Conservation (phyloP, 192 early-diverging fungal species). For the Podila minutissima region DNA sequence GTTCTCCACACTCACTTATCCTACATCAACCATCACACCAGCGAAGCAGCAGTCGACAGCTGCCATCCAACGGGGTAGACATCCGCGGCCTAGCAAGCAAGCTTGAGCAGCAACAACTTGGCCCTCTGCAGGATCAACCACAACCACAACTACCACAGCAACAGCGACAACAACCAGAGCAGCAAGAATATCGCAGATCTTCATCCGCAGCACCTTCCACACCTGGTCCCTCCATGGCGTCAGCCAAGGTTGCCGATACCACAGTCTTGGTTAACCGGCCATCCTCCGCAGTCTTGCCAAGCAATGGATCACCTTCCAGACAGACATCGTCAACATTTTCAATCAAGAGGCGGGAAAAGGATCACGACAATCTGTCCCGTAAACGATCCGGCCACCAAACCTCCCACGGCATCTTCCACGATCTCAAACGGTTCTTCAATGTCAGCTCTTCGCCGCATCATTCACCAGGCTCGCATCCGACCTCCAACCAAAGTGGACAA, state of each 20-base stretch:
- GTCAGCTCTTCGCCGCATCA: not conserved
- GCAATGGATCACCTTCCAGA: not conserved
- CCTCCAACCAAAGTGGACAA: no score
- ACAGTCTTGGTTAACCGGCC: not conserved
- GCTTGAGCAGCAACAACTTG: not conserved
- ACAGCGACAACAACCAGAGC: not conserved
- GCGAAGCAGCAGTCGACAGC: not conserved
- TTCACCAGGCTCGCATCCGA: not conserved
- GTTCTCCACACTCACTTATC: not conserved
- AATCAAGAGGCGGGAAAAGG: not conserved
- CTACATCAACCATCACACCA: not conserved
- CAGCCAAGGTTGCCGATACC: not conserved
- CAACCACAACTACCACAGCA: not conserved
- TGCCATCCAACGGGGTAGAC: not conserved
- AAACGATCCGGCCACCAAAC: not conserved
- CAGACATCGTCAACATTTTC: not conserved
- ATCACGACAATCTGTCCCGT: not conserved
- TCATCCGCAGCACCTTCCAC: not conserved
- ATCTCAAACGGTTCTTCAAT: conserved; percentile 2
- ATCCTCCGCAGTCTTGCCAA: not conserved
- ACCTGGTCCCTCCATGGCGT: not conserved
- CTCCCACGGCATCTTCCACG: conserved; percentile 1
- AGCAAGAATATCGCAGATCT: not conserved
- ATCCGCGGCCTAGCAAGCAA: not conserved
- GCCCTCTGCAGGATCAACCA: not conserved